These are phyloP conservation scores for Penicillium sp. DNA, from an alignment of 2,329 filamentous ascomycete genomes.

Conservation along the genomic window DNA sequence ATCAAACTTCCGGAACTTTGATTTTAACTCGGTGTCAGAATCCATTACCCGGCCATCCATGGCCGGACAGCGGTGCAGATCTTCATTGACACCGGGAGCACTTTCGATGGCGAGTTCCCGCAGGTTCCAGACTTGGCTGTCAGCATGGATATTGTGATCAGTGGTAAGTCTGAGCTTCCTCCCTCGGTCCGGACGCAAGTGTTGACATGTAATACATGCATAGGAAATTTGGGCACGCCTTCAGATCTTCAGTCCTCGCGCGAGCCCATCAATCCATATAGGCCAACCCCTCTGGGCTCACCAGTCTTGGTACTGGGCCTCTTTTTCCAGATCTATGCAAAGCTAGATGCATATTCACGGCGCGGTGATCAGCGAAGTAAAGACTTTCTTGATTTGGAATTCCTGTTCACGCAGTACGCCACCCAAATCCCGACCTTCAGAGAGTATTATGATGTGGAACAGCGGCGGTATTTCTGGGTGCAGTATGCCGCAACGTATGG, in stretches of 20 bases:
- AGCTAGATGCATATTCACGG: constrained; percentile 20
- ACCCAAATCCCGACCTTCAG: constrained; percentile 20
- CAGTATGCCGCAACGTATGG: constrained; percentile 23
- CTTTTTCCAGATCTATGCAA: constrained; percentile 26
- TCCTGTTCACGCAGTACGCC: constrained; percentile 23
- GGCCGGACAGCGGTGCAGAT: constrained; percentile 24
- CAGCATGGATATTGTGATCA: constrained; percentile 27
- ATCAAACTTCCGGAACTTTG: constrained; percentile 2
- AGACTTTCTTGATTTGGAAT: constrained; percentile 24
- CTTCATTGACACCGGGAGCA: constrained; percentile 25
- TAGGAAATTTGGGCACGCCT: constrained; percentile 25
- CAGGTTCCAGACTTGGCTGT: constrained; percentile 24
- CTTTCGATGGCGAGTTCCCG: constrained; percentile 22
- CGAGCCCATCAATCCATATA: constrained; percentile 21
- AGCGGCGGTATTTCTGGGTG: constrained; percentile 21
- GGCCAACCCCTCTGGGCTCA: constrained; percentile 22
- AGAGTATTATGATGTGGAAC: constrained; percentile 20
- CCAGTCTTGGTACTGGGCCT: constrained; percentile 23
- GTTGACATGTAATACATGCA: constrained; percentile 8
- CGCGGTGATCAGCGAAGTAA: constrained; percentile 25
- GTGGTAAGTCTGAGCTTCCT: constrained; percentile 14
- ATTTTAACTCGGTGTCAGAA: constrained; percentile 14
- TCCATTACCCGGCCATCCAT: constrained; percentile 24
- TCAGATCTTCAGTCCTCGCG: constrained; percentile 23
- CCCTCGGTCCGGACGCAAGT: neutral